Base-by-base conservation (phyloP, 345 rosid species). In the Litchi chinensis region DNA sequence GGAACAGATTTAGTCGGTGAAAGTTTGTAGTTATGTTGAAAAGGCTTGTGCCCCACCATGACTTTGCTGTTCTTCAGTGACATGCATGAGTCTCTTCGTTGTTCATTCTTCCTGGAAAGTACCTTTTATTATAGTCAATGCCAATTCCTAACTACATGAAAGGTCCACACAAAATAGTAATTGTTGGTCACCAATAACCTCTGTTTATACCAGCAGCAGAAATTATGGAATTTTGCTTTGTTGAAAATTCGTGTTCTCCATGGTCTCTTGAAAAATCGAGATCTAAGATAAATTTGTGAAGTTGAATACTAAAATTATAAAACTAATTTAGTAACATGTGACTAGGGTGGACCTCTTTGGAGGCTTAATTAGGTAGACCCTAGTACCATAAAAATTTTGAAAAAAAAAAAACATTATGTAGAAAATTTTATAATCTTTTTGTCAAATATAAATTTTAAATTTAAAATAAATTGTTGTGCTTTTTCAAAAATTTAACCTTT, bases 61-160 rank as follows among this genome's bases (percentile, higher is more conserved):
- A 12, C 19, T 13, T 16, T 24, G n/a, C 15, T 48, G 0, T 52
- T 21, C 22, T 15, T 54, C 18, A 2, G 18, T 13, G n/a, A 28
- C 12, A 18, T 32, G 10, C 50, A 28, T 26, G 13, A 21, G 7
- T 44, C 52, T 28, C 19, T 43, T 13, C 5, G 11, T 11, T 10
- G n/a, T 4, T 19, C 13, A 19, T 71, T 32, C 26, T 46, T 13
- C 12, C 32, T 13, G 59, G 40, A 4, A 4, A 46, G 7, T 70
- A 24, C 74, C 65, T 62, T 62, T 8, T 8, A 62, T 32, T 24
- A 6, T 12, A 66, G 70, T 66, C 77, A 65, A 65, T 65, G 50
- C 44, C 5, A 28, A 75, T 46, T 63, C 70, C 70, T 65, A 65
- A 6, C 70, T 64, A 41, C 77, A 1, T 48, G 22, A 46, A 46